Evolutionary conservation across 2,329 filamentous ascomycete species (phyloP).

Genomic region (Apiospora sp.): DNA sequence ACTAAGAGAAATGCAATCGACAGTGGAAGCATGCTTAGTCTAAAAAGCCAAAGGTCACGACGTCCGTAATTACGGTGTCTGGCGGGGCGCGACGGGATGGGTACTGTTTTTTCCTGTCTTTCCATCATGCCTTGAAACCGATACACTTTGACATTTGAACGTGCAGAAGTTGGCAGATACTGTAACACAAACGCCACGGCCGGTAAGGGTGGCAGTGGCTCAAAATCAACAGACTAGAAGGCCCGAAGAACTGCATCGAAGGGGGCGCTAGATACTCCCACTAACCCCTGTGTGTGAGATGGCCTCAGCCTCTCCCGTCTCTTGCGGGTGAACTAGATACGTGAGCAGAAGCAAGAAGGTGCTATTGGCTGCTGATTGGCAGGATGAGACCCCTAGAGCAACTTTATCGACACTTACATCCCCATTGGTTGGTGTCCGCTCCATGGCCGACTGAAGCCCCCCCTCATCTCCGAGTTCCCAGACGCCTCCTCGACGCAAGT

Average conservation of each 20-base stretch:
- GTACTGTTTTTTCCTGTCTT: not conserved
- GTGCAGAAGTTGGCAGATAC: not conserved
- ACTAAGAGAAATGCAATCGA: constrained; percentile 13
- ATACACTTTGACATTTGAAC: not conserved
- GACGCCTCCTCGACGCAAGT: constrained; percentile 17
- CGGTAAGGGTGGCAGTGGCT: constrained; percentile 12
- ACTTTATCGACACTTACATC: not conserved
- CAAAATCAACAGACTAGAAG: constrained; percentile 2
- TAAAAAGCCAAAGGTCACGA: constrained; percentile 14
- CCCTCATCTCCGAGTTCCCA: constrained; percentile 1
- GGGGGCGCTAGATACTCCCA: not conserved
- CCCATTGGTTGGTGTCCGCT: constrained; percentile 7
- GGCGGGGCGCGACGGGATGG: not conserved
- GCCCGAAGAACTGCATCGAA: constrained; percentile 19
- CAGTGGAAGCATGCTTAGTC: not conserved
- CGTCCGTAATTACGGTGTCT: not conserved
- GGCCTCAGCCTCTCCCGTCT: constrained; percentile 20
- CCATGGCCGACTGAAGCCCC: not conserved
- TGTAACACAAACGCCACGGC: constrained; percentile 1
- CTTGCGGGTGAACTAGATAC: not conserved
- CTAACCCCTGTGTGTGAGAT: constrained; percentile 8
- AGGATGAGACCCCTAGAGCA: not conserved
- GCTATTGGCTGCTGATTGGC: constrained; percentile 7
- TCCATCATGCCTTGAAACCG: not conserved
- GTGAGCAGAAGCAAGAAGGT: not conserved